phyloP scores from a whole-genome alignment of 768 basidiomycete genomes.

The Trametes villosa region DNA sequence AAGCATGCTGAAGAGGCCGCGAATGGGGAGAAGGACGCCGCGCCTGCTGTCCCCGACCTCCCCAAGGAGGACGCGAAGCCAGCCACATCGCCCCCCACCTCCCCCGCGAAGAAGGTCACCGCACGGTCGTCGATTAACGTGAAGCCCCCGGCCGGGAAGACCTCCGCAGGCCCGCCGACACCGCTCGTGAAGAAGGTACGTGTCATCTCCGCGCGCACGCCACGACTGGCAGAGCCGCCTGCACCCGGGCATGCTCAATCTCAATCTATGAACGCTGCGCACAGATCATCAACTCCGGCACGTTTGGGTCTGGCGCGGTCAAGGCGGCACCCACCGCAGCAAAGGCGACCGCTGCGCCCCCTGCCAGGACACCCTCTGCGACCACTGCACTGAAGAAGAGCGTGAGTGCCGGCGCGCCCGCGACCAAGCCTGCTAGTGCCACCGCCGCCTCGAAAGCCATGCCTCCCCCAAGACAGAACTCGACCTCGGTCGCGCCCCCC shows the following conservation, averaged over 20 bases:
- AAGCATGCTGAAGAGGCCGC: constrained; percentile 19
- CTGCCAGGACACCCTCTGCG: constrained; percentile 40
- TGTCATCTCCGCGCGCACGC: constrained; percentile 22
- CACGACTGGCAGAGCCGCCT: background rate
- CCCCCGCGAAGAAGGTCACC: constrained; percentile 30
- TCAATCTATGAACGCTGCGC: constrained; percentile 12
- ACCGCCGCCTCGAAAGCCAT: constrained; percentile 25
- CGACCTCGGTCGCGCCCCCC: constrained; percentile 28
- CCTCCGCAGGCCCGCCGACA: constrained; percentile 50
- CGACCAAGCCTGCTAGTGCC: constrained; percentile 44
- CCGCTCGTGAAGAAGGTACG: constrained; percentile 72
- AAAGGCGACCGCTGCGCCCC: constrained; percentile 45
- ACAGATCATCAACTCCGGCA: constrained; percentile 68
- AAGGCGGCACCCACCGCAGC: constrained; percentile 47
- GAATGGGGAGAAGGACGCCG: constrained; percentile 12
- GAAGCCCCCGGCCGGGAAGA: constrained; percentile 51
- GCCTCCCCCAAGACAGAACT: constrained; percentile 29
- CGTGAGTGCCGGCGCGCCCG: constrained; percentile 40
- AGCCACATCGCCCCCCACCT: constrained; percentile 23
- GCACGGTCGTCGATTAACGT: constrained; percentile 40
- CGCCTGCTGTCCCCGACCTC: constrained; percentile 22
- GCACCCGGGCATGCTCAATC: constrained; percentile 7
- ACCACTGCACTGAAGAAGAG: constrained; percentile 44
- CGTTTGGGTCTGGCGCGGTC: constrained; percentile 61
- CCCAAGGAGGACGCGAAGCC: constrained; percentile 24